Percentiles rank a stretch among this genome's conserved stretches.
Evolutionary conservation across 2,329 filamentous ascomycete species (phyloP).

Genomic region (Chaetomiaceae sp.): DNA sequence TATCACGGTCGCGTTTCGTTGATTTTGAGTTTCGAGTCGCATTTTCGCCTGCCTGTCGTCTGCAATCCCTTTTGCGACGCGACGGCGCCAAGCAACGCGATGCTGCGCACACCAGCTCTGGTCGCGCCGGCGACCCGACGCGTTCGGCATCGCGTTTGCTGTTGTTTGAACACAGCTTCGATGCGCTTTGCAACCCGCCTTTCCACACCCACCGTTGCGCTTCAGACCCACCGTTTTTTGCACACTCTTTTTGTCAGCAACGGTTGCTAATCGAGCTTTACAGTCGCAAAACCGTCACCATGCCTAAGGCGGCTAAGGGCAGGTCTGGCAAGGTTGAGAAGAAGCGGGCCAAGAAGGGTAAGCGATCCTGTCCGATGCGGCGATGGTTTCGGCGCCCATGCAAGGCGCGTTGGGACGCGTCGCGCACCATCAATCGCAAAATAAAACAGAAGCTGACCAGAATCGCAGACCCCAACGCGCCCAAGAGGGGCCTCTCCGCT

Average conservation of each 20-base stretch:
- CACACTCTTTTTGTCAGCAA: not conserved
- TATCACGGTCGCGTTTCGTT: slow-evolving; percentile 24
- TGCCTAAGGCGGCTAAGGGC: slow-evolving; percentile 58
- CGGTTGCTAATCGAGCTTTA: slow-evolving; percentile 27
- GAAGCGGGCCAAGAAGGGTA: slow-evolving; percentile 58
- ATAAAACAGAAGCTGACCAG: slow-evolving; percentile 6
- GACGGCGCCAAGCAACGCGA: slow-evolving; percentile 20
- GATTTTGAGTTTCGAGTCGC: slow-evolving; percentile 35
- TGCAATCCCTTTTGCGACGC: slow-evolving; percentile 40
- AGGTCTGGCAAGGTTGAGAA: slow-evolving; percentile 51
- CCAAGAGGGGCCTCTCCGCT: slow-evolving; percentile 97
- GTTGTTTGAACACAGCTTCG: not conserved
- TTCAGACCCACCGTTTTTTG: not conserved
- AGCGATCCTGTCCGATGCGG: slow-evolving; percentile 3
- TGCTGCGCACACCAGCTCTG: not conserved
- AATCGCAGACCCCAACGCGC: slow-evolving; percentile 80
- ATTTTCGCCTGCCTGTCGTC: slow-evolving; percentile 30
- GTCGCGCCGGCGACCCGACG: not conserved
- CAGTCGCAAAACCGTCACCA: slow-evolving; percentile 38
- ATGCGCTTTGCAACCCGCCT: not conserved
- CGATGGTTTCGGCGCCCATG: too few species aligned
- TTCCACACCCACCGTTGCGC: not conserved
- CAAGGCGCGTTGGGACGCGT: not conserved
- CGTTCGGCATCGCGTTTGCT: not conserved
- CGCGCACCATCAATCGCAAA: not conserved